phyloP scores from a whole-genome alignment of 192 early-diverging fungal species.

The Podila epicladia region DNA sequence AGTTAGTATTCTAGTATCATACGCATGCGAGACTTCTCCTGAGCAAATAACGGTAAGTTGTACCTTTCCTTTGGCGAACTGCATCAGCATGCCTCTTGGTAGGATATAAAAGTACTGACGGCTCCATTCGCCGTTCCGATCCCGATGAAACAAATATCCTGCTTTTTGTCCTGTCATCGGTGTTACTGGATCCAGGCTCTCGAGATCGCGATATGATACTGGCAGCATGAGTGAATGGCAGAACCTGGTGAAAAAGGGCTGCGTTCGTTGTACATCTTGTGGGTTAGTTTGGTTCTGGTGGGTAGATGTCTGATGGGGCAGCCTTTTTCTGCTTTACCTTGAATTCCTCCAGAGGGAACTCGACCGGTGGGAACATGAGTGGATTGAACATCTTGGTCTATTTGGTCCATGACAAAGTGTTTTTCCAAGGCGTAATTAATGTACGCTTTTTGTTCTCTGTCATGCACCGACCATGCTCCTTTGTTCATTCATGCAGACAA shows the following conservation, averaged over 20 bases:
- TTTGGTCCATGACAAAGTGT: neutral
- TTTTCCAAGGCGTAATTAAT: neutral
- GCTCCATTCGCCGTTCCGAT: slow-evolving; percentile 37
- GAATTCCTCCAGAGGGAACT: slow-evolving; percentile 37
- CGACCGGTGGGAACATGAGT: slow-evolving; percentile 35
- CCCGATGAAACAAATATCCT: slow-evolving; percentile 37
- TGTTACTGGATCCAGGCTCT: slow-evolving; percentile 22
- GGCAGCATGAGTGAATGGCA: slow-evolving; percentile 33
- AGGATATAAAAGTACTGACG: slow-evolving; percentile 42
- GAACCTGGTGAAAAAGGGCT: slow-evolving; percentile 28
- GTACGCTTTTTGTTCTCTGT: neutral
- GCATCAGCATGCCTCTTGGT: slow-evolving; percentile 43
- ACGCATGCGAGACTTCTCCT: too few species aligned
- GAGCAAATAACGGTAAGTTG: neutral
- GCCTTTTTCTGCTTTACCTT: slow-evolving; percentile 8
- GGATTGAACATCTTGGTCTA: slow-evolving; percentile 23
- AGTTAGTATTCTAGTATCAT: too few species aligned
- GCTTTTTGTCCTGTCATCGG: slow-evolving; percentile 32
- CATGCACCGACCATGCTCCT: neutral
- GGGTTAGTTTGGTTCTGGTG: too few species aligned
- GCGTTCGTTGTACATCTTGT: neutral
- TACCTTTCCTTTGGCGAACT: slow-evolving; percentile 46
- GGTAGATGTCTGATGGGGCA: too few species aligned
- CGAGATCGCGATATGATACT: slow-evolving; percentile 29
- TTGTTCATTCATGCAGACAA: neutral